Evolutionary conservation across 2,329 filamentous ascomycete genomes (phyloP).

Genomic region (Dactylonectria estremocensis): DNA sequence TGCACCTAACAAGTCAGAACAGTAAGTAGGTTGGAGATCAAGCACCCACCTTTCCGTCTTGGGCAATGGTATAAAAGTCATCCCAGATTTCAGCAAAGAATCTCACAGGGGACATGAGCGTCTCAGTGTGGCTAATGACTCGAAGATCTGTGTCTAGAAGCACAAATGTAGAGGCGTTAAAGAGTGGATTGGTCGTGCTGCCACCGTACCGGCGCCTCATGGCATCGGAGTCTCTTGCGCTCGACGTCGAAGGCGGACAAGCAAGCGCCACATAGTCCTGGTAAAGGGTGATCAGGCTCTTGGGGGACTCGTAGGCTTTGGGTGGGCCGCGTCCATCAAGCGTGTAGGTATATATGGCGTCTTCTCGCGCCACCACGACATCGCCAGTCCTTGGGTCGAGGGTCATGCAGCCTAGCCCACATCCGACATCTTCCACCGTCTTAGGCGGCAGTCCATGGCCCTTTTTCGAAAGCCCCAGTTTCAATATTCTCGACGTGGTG

Average conservation of each 20-base stretch:
- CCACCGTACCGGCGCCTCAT: constrained; percentile 82
- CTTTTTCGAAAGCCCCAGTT: constrained; percentile 87
- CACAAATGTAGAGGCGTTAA: constrained; percentile 90
- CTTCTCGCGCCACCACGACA: constrained; percentile 92
- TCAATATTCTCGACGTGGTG: constrained; percentile 90
- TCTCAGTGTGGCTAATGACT: constrained; percentile 91
- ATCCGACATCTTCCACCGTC: constrained; percentile 90
- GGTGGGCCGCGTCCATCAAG: constrained; percentile 88
- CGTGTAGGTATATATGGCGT: constrained; percentile 96
- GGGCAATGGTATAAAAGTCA: constrained; percentile 89
- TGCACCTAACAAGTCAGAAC: constrained; percentile 71
- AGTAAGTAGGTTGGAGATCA: accelerated
- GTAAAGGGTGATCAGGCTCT: constrained; percentile 84
- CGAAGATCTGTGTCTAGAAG: constrained; percentile 93
- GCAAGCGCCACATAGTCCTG: constrained; percentile 90
- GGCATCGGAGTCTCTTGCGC: constrained; percentile 69
- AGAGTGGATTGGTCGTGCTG: constrained; percentile 79
- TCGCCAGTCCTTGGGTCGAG: constrained; percentile 85
- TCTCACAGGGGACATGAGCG: constrained; percentile 84
- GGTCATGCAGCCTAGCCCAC: constrained; percentile 95
- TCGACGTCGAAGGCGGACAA: constrained; percentile 77
- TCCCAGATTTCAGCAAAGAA: constrained; percentile 90
- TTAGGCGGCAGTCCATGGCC: constrained; percentile 92
- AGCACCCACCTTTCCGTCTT: constrained; percentile 85
- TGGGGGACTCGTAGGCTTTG: constrained; percentile 92